These are phyloP conservation scores for Rhytidiadelphus loreus DNA, from an alignment of 225 moss, liverwort and hornwort species.

Conservation along the genomic window DNA sequence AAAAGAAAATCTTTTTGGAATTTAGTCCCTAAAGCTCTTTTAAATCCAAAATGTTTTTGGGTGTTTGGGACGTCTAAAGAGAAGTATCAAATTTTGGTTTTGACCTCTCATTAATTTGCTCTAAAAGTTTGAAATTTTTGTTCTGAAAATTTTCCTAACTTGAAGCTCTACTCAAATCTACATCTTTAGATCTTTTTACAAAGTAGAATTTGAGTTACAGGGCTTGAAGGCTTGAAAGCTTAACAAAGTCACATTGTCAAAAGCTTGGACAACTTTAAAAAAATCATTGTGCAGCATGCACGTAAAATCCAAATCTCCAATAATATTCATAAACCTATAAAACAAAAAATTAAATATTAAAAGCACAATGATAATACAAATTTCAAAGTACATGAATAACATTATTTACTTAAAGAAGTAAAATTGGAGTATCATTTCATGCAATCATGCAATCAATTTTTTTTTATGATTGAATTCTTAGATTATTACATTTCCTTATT, in stretches of 20 bases:
- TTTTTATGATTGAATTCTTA: not conserved
- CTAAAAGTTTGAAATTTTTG: not conserved
- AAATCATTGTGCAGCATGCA: too few species aligned
- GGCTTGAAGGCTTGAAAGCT: not conserved
- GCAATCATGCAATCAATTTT: not conserved
- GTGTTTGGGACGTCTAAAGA: not conserved
- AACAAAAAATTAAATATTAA: not conserved
- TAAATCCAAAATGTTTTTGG: not conserved
- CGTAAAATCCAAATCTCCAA: not conserved
- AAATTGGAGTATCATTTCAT: not conserved
- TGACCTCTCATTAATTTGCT: not conserved
- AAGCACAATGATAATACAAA: not conserved
- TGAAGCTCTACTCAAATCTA: not conserved
- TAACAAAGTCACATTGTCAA: not conserved
- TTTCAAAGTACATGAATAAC: not conserved
- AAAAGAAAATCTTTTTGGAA: not conserved
- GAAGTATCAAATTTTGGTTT: not conserved
- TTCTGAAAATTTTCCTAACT: not conserved
- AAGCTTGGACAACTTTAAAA: not conserved
- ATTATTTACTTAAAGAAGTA: not conserved
- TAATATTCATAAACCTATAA: not conserved
- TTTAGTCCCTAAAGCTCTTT: not conserved
- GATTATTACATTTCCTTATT: rapidly evolving
- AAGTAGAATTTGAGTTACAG: not conserved
- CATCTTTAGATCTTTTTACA: not conserved